Evolutionary conservation across 2,329 filamentous ascomycete species (phyloP), one percentile per base, ranked within the genome.

Genomic region (Monosporascus sp.): DNA sequence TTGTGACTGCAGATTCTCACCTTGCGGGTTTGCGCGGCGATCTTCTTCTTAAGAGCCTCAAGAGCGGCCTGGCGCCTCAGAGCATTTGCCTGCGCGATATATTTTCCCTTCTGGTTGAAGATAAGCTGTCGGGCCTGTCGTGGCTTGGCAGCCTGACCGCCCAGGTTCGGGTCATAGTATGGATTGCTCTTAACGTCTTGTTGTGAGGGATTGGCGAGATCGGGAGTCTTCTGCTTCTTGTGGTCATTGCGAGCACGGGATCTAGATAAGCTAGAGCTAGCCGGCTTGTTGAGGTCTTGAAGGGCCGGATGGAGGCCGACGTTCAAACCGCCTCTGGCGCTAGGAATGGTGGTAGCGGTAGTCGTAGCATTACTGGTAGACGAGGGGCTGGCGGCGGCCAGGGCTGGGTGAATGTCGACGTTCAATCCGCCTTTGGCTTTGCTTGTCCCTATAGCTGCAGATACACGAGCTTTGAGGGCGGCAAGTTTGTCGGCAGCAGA

Each of bases 51-150:
- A 85, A 99, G 93, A 57, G 87, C 87, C 75, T 99, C 95, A 27
- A 99, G 78, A 49, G 88, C 87, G 43, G 88, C 91, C 72, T 97
- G 92, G 55, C 91, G 84, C 57, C 94, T 86, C 50, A 97, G 75
- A 53, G 92, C 92, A 68, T 90, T 93, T 7, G 89, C 94, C 72
- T 97, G 93, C 59, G 91, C 87, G 55, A 97, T 96, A 66, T 96
- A 97, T 79, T 97, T 97, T 51, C 94, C 94, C 70, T 96, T 95
- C 62, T 92, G 86, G 64, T 97, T 96, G 77, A 99, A 97, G 14
- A 91, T 75, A 19, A 99, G 78, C 59, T 89, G 85, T 55, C 89
- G 85, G 11, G 90, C 82, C 58, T 88, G 80, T 49, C 91, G 81
- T 38, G 80, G 77, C 62, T 87, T 89, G 35, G 68, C 64, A 70